Evolutionary conservation across 371 early-diverging fungal genomes (phyloP).

Genomic region (Mucor racemosus): DNA sequence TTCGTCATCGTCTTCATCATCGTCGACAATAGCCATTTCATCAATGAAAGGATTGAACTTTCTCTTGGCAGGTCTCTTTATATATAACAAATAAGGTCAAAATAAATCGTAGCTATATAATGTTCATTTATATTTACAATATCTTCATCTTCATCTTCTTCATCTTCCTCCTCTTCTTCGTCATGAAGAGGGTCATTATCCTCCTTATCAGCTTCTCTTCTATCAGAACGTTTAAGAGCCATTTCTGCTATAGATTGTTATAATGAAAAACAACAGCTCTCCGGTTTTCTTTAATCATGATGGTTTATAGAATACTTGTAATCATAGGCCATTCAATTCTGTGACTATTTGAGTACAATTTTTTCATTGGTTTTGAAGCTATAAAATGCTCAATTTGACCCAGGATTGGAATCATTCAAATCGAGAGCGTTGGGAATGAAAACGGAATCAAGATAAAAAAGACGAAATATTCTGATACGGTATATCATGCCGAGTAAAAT

Average conservation of each 20-base stretch:
- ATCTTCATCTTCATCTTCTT: conserved; percentile 29
- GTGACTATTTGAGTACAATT: conserved; percentile 7
- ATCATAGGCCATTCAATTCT: not conserved
- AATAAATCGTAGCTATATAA: not conserved
- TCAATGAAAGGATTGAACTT: conserved; percentile 59
- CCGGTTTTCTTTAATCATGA: not conserved
- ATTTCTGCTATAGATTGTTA: conserved; percentile 11
- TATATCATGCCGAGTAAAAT: too few species aligned
- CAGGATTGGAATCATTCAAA: not conserved
- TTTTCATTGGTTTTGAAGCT: not conserved
- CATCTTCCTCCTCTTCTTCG: conserved; percentile 26
- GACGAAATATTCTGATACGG: too few species aligned
- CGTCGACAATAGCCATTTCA: conserved; percentile 66
- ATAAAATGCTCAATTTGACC: not conserved
- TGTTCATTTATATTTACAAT: conserved; percentile 5
- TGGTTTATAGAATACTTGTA: not conserved
- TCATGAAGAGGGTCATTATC: conserved; percentile 26
- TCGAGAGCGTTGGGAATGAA: not conserved
- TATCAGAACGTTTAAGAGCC: conserved; percentile 29
- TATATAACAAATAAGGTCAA: not conserved
- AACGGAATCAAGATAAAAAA: too few species aligned
- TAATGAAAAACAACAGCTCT: not conserved
- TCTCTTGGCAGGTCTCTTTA: conserved; percentile 50
- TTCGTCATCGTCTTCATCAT: conserved; percentile 71
- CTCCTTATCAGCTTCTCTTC: conserved; percentile 23